Conservation (phyloP, 306 rosid genomes). For the Dalbergia cochinchinensis region DNA sequence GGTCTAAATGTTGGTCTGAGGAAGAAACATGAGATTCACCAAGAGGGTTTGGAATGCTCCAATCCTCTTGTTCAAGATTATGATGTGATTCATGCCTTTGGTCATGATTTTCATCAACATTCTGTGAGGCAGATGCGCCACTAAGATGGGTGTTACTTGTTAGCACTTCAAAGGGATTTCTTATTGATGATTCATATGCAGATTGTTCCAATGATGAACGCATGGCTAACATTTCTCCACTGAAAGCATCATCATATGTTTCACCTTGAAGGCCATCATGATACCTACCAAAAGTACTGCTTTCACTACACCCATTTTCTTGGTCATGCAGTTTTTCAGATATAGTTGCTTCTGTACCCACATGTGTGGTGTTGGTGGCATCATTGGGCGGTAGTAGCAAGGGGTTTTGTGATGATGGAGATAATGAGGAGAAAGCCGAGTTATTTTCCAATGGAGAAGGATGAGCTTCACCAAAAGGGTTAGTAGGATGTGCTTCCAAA, state of each 20-base stretch:
- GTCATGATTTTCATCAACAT: conserved; percentile 16
- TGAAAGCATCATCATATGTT: background rate
- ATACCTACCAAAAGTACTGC: background rate
- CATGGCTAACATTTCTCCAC: background rate
- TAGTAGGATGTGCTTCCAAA: conserved; percentile 2
- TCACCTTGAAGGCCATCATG: background rate
- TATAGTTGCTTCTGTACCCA: background rate
- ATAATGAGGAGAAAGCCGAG: background rate
- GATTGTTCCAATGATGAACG: conserved; percentile 1
- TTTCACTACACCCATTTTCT: background rate
- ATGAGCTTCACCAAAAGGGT: conserved; percentile 38
- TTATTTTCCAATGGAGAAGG: background rate
- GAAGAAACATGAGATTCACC: conserved; percentile 30
- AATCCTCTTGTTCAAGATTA: background rate
- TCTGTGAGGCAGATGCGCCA: background rate
- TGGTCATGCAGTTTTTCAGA: too few relatives aligned
- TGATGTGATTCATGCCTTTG: conserved; percentile 10
- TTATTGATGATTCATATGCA: conserved; percentile 12
- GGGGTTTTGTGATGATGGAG: conserved; percentile 35
- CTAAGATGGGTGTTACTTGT: background rate
- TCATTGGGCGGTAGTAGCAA: background rate
- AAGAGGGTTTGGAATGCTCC: conserved; percentile 10
- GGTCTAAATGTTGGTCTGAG: conserved; percentile 14
- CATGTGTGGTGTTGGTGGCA: conserved; percentile 27
- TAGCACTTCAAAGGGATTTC: conserved; percentile 25